Base-by-base conservation (phyloP, 192 early-diverging fungal species). In the Umbelopsis vinacea region DNA sequence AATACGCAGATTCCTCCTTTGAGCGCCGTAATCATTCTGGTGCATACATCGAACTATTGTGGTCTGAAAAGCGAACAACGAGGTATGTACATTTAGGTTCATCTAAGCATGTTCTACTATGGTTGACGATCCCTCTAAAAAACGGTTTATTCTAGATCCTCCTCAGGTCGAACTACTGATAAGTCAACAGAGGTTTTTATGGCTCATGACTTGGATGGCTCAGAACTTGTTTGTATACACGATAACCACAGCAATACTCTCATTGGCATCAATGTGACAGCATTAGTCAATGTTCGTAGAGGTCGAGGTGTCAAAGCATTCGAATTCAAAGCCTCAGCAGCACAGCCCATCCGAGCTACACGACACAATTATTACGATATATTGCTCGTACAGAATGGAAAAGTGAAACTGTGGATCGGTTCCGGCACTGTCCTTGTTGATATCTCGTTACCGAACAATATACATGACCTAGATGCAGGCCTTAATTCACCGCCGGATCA, bases 1-100 rank as follows among this genome's bases (percentile, higher is more conserved):
- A 63, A 12, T 63, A 63, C 33, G 57, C 57, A 3, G 57, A 63
- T 63, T 63, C 57, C 5, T 63, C 57, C 19, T 37, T 63, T 17
- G 57, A 63, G 26, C 57, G 57, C 6, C 57, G 57, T 63, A 63
- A 63, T 63, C 57, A 63, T 37, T 63, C 24, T 38, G 57, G 57
- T 35, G 57, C 57, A 29, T 63, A 63, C 26, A 29, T 63, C 19
- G 57, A 63, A 63, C 17, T 63, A 8, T 37, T 63, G 26, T 63
- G 57, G 57, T 63, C 57, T 4, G 57, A 63, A 37, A 63, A 63
- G 17, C 57, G 57, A 7, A 63, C 57, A 29, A 63, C 57, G 7
- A 63, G 57, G 57, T 63, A 63, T 10, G 14, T 37, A 1, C 3
- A 37, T 37, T 37, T 11, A 43, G 8, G 11, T 6, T 43, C 40